Evolutionary conservation across 768 basidiomycete species (phyloP).

Genomic region (Calvatia gigantea): DNA sequence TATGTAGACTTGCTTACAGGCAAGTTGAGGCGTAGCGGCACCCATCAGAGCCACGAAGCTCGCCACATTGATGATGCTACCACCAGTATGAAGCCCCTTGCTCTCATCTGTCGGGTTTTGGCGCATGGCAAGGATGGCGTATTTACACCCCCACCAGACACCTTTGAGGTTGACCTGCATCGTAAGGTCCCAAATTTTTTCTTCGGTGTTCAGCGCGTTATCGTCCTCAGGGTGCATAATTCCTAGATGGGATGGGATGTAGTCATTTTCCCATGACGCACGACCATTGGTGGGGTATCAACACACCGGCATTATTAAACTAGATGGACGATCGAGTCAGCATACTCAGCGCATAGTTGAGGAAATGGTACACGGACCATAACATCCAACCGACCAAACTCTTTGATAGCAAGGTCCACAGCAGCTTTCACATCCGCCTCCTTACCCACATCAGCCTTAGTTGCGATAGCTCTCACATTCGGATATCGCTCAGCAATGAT

Average conservation of each 20-base stretch:
- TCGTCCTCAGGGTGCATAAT: constrained; percentile 98
- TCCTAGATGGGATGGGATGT: constrained; percentile 42
- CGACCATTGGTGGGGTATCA: too few relatives aligned
- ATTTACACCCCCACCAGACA: constrained; percentile 99
- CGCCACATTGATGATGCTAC: constrained; percentile 97
- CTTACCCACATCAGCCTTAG: constrained; percentile 85
- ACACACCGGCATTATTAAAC: constrained; percentile 90
- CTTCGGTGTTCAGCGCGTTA: constrained; percentile 94
- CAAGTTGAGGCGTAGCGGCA: constrained; percentile 97
- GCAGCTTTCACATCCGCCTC: constrained; percentile 82
- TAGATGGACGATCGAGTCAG: constrained; percentile 27
- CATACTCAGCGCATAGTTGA: background rate
- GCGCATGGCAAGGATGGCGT: constrained; percentile 96
- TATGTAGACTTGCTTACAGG: constrained; percentile 55
- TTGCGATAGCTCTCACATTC: constrained; percentile 62
- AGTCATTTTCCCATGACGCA: too few relatives aligned
- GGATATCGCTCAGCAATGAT: constrained; percentile 66
- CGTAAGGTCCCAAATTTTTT: constrained; percentile 92
- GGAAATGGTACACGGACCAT: constrained; percentile 55
- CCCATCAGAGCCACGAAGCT: constrained; percentile 96
- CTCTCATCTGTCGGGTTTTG: constrained; percentile 80
- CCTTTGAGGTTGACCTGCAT: constrained; percentile 97
- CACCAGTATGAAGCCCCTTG: constrained; percentile 77
- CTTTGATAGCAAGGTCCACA: constrained; percentile 74
- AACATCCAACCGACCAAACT: constrained; percentile 92